A percentile compares a stretch with the other conserved stretches of the same genome.
phyloP scores from a whole-genome alignment of 805 yeast genomes.

The Schwanniomyces yamadae region DNA sequence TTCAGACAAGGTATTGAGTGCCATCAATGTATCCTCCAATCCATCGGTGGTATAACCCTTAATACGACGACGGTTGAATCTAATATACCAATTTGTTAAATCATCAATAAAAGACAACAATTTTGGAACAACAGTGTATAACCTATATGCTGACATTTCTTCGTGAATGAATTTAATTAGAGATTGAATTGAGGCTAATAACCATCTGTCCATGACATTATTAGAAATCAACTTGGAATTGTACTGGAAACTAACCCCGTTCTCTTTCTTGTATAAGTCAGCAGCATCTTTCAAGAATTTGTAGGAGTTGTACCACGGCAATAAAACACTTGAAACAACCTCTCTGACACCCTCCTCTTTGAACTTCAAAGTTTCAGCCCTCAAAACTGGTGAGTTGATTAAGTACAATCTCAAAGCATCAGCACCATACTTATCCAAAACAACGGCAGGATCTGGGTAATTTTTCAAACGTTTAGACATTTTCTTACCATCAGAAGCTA shows the following conservation, averaged over 20 bases:
- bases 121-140: slow-evolving; percentile 95
- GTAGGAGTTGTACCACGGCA: slow-evolving; percentile 99
- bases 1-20: slow-evolving; percentile 88
- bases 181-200: slow-evolving; percentile 93
- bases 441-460: slow-evolving; percentile 89
- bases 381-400: slow-evolving; percentile 95
- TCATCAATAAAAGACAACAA: slow-evolving; percentile 85
- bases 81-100: slow-evolving; percentile 97
- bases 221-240: slow-evolving; percentile 62
- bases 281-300: slow-evolving; percentile 96
- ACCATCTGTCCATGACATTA: slow-evolving; percentile 98
- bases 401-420: slow-evolving; percentile 95
- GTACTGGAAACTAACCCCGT: slow-evolving; percentile 68
- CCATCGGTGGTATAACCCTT: slow-evolving; percentile 84
- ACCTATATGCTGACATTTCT: slow-evolving; percentile 87
- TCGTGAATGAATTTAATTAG: slow-evolving; percentile 79
- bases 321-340: slow-evolving; percentile 89
- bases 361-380: slow-evolving; percentile 95
- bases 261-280: slow-evolving; percentile 75
- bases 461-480: slow-evolving; percentile 98
- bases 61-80: slow-evolving; percentile 96
- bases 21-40: slow-evolving; percentile 75
- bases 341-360: slow-evolving; percentile 99
- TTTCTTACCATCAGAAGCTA: slow-evolving; percentile 98
- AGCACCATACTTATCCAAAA: slow-evolving; percentile 90